Evolutionary conservation across 208 protist species (phyloP).

Genomic region (Angomonas desouzai): DNA sequence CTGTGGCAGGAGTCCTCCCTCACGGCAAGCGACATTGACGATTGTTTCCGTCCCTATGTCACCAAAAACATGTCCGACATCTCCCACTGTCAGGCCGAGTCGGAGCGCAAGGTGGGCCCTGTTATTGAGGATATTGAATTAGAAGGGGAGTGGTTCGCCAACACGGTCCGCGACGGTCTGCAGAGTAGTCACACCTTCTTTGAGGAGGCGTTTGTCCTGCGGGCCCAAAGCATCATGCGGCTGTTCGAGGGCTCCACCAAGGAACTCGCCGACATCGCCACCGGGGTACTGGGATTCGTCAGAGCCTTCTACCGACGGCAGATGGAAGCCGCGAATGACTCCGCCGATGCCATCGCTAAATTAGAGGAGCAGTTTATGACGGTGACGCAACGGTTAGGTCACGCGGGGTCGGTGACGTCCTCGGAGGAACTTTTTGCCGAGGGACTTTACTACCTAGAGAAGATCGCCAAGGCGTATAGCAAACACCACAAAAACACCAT

Average conservation of each 20-base stretch:
- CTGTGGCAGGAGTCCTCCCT: slow-evolving; percentile 38
- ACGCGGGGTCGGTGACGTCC: slow-evolving; percentile 37
- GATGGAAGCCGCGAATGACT: slow-evolving; percentile 54
- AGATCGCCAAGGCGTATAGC: slow-evolving; percentile 53
- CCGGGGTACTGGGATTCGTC: slow-evolving; percentile 31
- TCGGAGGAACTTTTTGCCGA: slow-evolving; percentile 60
- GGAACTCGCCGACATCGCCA: slow-evolving; percentile 32
- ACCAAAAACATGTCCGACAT: slow-evolving; percentile 20
- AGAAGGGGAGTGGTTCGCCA: slow-evolving; percentile 66
- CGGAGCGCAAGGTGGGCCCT: slow-evolving; percentile 14
- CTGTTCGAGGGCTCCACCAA: slow-evolving; percentile 60
- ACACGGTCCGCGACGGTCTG: slow-evolving; percentile 33
- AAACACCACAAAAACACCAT: slow-evolving; percentile 48
- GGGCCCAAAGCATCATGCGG: slow-evolving; percentile 44
- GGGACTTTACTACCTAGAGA: slow-evolving; percentile 47
- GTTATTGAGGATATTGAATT: slow-evolving; percentile 30
- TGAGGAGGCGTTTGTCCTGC: slow-evolving; percentile 31
- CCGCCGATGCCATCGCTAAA: slow-evolving; percentile 46
- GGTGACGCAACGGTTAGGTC: slow-evolving; percentile 32
- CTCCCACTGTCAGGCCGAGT: slow-evolving; percentile 19
- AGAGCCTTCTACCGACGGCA: slow-evolving; percentile 51
- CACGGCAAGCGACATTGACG: slow-evolving; percentile 30
- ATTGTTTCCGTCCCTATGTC: slow-evolving; percentile 28
- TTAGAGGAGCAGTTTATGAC: slow-evolving; percentile 48
- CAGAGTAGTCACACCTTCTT: slow-evolving; percentile 36